phyloP scores from a whole-genome alignment of 768 basidiomycete species.

The Butyriboletus loyo region DNA sequence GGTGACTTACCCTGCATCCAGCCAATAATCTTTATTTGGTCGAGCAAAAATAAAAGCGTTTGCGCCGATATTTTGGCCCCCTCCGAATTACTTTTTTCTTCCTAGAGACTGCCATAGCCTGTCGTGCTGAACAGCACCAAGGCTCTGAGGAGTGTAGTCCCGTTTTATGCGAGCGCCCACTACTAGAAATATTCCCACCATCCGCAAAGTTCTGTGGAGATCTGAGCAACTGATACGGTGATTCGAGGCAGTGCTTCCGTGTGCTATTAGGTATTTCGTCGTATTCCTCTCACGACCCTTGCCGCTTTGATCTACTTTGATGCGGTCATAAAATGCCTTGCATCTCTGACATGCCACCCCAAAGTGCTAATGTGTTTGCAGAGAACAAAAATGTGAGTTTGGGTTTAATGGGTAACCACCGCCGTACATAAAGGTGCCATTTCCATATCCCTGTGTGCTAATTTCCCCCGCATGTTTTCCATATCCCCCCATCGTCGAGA shows the following conservation, averaged over 20 bases:
- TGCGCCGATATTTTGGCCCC: no score
- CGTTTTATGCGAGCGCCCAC: no score
- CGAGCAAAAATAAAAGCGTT: no score
- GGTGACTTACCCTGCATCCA: no score
- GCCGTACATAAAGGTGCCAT: conserved; percentile 2
- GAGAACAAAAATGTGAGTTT: not conserved
- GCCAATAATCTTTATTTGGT: no score
- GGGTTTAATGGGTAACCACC: not conserved
- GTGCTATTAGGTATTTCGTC: not conserved
- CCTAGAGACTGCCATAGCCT: no score
- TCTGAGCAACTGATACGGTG: not conserved
- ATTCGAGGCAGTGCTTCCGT: not conserved
- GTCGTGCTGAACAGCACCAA: no score
- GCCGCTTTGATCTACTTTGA: not conserved
- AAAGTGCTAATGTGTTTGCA: not conserved
- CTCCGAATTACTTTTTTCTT: no score
- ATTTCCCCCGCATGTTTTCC: conserved; percentile 21
- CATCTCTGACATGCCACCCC: not conserved
- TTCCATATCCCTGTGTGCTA: not conserved
- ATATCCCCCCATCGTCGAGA: conserved; percentile 26
- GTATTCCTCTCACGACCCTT: conserved; percentile 8
- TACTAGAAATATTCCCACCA: not conserved
- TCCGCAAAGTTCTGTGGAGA: not conserved
- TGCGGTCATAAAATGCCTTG: not conserved
- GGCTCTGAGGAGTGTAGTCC: no score